Evolutionary conservation across 305 asterid species (phyloP), one percentile per base, ranked within the genome.

Genomic region (Coffea humblotiana): DNA sequence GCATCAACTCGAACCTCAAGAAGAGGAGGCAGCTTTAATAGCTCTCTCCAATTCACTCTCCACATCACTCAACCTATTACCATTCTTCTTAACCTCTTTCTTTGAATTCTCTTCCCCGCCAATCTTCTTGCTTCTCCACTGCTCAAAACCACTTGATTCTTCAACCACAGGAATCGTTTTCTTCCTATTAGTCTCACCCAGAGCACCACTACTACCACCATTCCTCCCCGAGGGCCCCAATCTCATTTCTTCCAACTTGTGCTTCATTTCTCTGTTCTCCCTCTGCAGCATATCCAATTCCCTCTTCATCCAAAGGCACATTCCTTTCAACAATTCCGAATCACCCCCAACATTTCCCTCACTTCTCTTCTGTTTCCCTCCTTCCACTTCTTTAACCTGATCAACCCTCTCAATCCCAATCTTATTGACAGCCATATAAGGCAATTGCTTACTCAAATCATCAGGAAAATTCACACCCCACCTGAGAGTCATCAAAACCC

Each of bases 21-120:
- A 27, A 35, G 92, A 83, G 68, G 94, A 84, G 79, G 97, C 89
- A 71, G 94, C 88, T 87, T 77, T 82, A 75, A 94, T 92, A 61
- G 98, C 98, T 88, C 88, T 92, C 89, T 94, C 91, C 91, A 94
- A 84, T 86, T 94, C 97, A 84, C 76, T 90, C 89, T 94, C 98
- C 75, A 94, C 89, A 83, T 91, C 93, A 73, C 77, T 82, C 29
- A 86, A 88, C 25, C 83, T 12, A 77, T 72, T 78, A 27, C 37
- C 79, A 32, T 85, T 85, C 84, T 85, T 86, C 90, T 83, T 86
- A 68, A 75, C 88, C 74, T 90, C 97, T 72, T 86, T 90, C 81
- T 71, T 86, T 73, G 35, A 82, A 78, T 40, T 83, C 35, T 88
- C 90, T 6, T 83, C 88, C 14, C 80, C 91, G 16, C 76, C 72